phyloP scores from a whole-genome alignment of 257 asterid genomes.

The Echites panduratus region DNA sequence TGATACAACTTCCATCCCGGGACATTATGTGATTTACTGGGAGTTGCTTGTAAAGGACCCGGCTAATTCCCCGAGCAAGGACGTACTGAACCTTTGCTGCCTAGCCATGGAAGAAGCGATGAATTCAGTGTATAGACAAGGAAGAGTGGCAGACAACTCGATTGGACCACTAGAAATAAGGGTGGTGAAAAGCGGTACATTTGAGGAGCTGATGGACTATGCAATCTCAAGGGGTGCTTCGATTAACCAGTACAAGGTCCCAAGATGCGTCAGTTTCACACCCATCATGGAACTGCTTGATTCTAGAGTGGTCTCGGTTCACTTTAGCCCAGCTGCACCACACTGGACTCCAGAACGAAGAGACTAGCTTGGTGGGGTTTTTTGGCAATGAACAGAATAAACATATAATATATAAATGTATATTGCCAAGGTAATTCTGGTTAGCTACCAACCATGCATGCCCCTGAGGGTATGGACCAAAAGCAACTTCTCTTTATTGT shows the following conservation, averaged over 20 bases:
- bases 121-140: slow-evolving; percentile 68
- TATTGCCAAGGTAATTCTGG: neutral
- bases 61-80: slow-evolving; percentile 21
- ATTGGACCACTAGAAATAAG: slow-evolving; percentile 74
- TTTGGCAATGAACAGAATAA: neutral
- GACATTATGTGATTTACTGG: slow-evolving; percentile 79
- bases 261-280: slow-evolving; percentile 69
- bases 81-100: slow-evolving; percentile 47
- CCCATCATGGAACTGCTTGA: slow-evolving; percentile 68
- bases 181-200: slow-evolving; percentile 64
- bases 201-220: slow-evolving; percentile 82
- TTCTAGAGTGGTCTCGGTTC: slow-evolving; percentile 50
- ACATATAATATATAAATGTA: neutral
- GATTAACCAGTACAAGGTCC: slow-evolving; percentile 78
- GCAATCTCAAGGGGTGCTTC: slow-evolving; percentile 84
- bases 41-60: slow-evolving; percentile 49
- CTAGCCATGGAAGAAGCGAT: slow-evolving; percentile 56
- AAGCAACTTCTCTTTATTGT: slow-evolving; percentile 5
- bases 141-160: slow-evolving; percentile 70
- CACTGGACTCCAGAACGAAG: slow-evolving; percentile 56
- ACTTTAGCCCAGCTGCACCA: slow-evolving; percentile 63
- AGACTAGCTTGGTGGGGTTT: slow-evolving; percentile 2
- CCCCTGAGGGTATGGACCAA: slow-evolving; percentile 17
- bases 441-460: slow-evolving; percentile 30
- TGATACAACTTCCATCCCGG: slow-evolving; percentile 55